Evolutionary conservation across 352 stramenopile species (phyloP), one percentile per base, ranked within the genome.

Genomic region (Phytopythium montanum): DNA sequence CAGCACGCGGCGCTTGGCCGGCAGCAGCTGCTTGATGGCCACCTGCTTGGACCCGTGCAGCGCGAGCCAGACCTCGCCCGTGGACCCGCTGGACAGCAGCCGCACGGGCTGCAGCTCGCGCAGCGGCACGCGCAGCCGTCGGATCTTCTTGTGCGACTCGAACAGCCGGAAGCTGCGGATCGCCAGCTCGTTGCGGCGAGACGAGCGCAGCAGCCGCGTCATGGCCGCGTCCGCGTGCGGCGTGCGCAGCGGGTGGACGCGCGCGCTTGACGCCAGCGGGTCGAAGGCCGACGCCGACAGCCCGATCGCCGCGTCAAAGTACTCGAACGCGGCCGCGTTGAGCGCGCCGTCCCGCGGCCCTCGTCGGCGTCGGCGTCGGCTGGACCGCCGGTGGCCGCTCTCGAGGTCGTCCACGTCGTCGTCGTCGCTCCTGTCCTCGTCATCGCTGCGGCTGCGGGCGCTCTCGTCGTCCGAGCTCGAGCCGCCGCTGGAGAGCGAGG

Each of bases 11-110:
- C 81, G 70, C 49, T 87, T 85, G 42, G 69, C 64, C 10, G 73
- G 61, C 18, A 84, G 45, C 48, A 94, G 57, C 63, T 92, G 81
- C 64, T 92, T 94, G 14, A 92, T 69, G 0, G 80, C 85, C 0
- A 91, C 79, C 14, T 80, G 65, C 2, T 65, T 59, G 14, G 69
- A 68, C n/a, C 59, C 62, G 25, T 87, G 66, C 14, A 72, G 73
- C n/a, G 81, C 82, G 9, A 88, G 73, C 85, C 85, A 92, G 1
- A 94, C 75, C 51, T 92, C 85, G 9, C 81, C 81, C 19, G 72
- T 88, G 4, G 70, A 62, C 1, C 85, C 81, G 1, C 69, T 68
- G 0, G 81, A 82, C 4, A 94, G 62, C 48, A 73, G 48, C 16
- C 75, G 66, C 36, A 81, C 55, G 1, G 88, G 69, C 53, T 89